Evolutionary conservation across 2,329 filamentous ascomycete species (phyloP), one percentile per base, ranked within the genome.

Genomic region (Blastomyces silverae): DNA sequence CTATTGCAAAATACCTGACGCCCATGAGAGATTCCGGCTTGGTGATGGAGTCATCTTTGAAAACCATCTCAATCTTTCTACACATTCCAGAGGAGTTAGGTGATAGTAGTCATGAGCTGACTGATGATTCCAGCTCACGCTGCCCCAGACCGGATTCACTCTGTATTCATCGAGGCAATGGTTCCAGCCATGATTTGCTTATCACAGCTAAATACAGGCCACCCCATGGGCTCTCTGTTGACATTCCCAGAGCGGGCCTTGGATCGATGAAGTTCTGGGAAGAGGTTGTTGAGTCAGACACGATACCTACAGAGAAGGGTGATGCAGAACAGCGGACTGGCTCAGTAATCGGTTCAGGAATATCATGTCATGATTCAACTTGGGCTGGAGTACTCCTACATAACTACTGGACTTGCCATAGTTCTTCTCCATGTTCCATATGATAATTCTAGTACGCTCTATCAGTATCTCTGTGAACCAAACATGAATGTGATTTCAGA

Each of bases 321-420:
- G 70, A 73, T 66, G 70, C 72, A 17, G 65, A 62, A 56, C 63
- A 61, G 20, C 64, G 73, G 6, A 60, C 64, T 2, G 64, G 66
- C 0, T 71, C 71, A 1, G 70, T 68, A 11, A 11, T 7, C 73
- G 2, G 68, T 67, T 6, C 69, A 74, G 55, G 67, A 71, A 65
- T 76, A 68, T 59, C 68, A 74, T 67, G 67, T 73, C 2, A 75
- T 74, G 68, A 70, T 74, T 50, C 52, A 71, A 62, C 68, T 73
- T 63, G 70, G 72, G 1, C 67, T 73, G 15, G 69, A 70, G 60
- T 71, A 71, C 60, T 72, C 71, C 20, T 73, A 70, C 62, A 22
- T 75, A 50, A 70, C 70, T 1, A 72, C 66, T 58, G 70, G 71
- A 1, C 39, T 72, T 2, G 65, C 63, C 0, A 42, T 65, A 11